Percentiles rank a stretch among this genome's conserved stretches.
These are phyloP conservation scores for Oryza brachyantha DNA, from an alignment of 176 grass and related monocot genomes.

Conservation along the genomic window DNA sequence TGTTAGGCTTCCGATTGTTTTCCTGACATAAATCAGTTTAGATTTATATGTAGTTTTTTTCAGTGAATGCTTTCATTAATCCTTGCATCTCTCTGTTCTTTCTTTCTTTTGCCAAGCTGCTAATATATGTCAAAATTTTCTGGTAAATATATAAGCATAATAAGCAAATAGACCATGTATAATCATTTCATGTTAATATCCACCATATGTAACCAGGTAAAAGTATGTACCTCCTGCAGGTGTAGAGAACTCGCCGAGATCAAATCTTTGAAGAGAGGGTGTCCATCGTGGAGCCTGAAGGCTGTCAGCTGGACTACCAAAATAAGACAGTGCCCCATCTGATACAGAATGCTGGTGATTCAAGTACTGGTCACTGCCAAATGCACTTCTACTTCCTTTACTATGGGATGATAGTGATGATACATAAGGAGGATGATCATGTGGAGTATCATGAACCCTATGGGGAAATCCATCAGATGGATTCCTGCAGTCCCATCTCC, in stretches of 20 bases:
- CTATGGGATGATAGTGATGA: slow-evolving; percentile 62
- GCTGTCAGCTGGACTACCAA: slow-evolving; percentile 82
- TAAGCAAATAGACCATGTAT: background rate
- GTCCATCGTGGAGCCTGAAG: slow-evolving; percentile 79
- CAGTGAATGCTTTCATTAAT: background rate
- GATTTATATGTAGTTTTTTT: background rate
- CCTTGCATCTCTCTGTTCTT: background rate
- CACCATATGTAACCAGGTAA: slow-evolving; percentile 12
- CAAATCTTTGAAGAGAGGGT: slow-evolving; percentile 78
- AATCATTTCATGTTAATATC: background rate
- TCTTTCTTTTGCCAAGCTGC: background rate
- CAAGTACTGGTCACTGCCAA: slow-evolving; percentile 63
- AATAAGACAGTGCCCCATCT: slow-evolving; percentile 92
- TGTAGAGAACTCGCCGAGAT: slow-evolving; percentile 85
- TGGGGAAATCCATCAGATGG: slow-evolving; percentile 59
- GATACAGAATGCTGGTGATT: slow-evolving; percentile 90
- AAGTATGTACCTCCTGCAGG: slow-evolving; percentile 68
- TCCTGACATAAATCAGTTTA: background rate
- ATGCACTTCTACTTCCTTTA: slow-evolving; percentile 62
- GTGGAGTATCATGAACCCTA: slow-evolving; percentile 54
- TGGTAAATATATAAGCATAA: slow-evolving; percentile 4
- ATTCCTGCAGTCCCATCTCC: slow-evolving; percentile 70
- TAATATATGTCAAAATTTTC: background rate
- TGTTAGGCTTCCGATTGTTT: background rate
- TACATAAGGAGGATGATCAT: slow-evolving; percentile 43